A percentile compares a stretch with the other conserved stretches of the same genome.
phyloP scores from a whole-genome alignment of 2,329 filamentous ascomycete genomes.

The Trichophyton mentagrophytes region DNA sequence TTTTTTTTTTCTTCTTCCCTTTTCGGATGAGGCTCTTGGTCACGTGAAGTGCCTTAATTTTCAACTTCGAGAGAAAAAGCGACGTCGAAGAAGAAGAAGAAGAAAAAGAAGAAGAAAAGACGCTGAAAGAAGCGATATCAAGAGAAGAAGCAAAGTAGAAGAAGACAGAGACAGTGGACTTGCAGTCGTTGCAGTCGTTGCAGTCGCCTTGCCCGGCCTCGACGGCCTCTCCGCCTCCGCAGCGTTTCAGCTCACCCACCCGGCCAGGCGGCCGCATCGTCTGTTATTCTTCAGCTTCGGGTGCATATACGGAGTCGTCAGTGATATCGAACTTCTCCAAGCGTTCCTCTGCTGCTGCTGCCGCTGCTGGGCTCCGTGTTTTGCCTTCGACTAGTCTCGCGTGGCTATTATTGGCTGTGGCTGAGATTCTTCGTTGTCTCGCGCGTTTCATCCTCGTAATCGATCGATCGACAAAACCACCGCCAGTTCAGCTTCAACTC shows the following conservation, averaged over 20 bases:
- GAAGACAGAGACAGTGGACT: not conserved
- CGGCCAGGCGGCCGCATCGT: too few relatives aligned
- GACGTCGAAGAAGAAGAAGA: not conserved
- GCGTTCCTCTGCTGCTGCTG: too few relatives aligned
- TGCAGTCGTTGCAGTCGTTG: too few relatives aligned
- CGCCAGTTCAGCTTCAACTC: not conserved
- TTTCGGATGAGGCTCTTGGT: not conserved
- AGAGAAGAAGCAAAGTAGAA: not conserved
- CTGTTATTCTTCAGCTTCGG: too few relatives aligned
- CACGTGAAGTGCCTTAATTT: not conserved
- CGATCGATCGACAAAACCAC: too few relatives aligned
- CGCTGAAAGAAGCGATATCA: not conserved
- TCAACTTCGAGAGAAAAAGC: not conserved
- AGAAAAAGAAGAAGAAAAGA: not conserved
- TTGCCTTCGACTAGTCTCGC: not conserved
- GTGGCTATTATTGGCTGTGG: constrained; percentile 1
- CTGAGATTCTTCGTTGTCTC: not conserved
- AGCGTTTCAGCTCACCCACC: too few relatives aligned
- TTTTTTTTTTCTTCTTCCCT: not conserved
- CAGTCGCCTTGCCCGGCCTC: too few relatives aligned
- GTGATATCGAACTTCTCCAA: too few relatives aligned
- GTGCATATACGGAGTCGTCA: too few relatives aligned
- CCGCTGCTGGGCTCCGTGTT: too few relatives aligned
- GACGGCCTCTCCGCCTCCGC: too few relatives aligned
- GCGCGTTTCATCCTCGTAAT: not conserved